Base-by-base conservation (phyloP, 179 eudicot species). In the Vitellaria paradoxa region DNA sequence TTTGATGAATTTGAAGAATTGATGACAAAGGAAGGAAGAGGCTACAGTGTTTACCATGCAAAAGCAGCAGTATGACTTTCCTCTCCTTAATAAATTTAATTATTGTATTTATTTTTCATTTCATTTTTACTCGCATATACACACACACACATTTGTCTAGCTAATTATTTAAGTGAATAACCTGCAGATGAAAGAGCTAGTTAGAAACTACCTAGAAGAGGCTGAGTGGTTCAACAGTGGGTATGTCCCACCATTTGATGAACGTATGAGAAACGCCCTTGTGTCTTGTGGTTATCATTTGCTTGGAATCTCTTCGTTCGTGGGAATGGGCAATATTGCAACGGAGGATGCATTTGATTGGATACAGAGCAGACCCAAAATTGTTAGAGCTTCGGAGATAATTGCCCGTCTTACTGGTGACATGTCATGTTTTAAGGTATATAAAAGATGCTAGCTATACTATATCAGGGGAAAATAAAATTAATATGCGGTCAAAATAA, bases 341-440 rank as follows among this genome's bases (percentile, higher is more conserved):
- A 75, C 77, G 4, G 47, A 65, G 46, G 76, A 83, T 7, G 68
- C 76, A 0, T 75, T 83, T 12, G 73, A 86, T 7, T 88, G 89
- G 91, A 50, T 78, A 20, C 15, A 52, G 3, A 76, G 45, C 47
- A 59, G 37, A 18, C 86, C 91, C 13, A 50, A 42, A 7, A 52
- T 82, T 42, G 60, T 82, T 11, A 37, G 0, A 45, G 85, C 85
- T 15, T 42, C 82, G 15, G 20, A 68, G 6, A 13, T 67, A 3
- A 65, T 88, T 14, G 23, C 63, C 52, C 61, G 86, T 64, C 76
- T 84, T 74, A 74, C 68, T 79, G 77, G 81, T 72, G 89, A 86
- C 71, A 68, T 84, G 4, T 72, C 37, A 0, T 68, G 79, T 7
- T 73, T 72, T 13, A 64, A 77, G 85, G 91, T 88, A 78, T 1